A percentile compares a stretch with the other conserved stretches of the same genome.
phyloP scores from a whole-genome alignment of 2,329 filamentous ascomycete genomes.

The Fusarium proliferatum region DNA sequence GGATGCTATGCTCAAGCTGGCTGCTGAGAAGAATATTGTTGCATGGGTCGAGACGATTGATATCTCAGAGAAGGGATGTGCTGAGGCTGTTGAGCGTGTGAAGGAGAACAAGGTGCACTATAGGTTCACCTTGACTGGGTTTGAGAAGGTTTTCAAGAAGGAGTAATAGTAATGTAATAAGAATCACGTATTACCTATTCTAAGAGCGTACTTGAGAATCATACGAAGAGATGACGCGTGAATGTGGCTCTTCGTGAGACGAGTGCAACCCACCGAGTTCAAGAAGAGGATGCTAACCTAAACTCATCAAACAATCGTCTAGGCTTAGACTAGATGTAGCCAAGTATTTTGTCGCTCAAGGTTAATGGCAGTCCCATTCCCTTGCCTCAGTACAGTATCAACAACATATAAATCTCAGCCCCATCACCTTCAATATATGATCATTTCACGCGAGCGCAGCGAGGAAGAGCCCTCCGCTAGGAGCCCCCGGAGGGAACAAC shows the following conservation, averaged over 20 bases:
- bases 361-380: rapidly evolving
- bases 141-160: constrained; percentile 70
- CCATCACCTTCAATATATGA: background rate
- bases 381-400: rapidly evolving
- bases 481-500: too few relatives aligned
- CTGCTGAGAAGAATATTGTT: constrained; percentile 64
- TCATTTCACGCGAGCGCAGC: background rate
- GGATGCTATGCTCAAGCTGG: constrained; percentile 66
- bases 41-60: constrained; percentile 71
- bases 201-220: rapidly evolving
- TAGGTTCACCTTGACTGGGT: constrained; percentile 76
- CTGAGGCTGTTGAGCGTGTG: constrained; percentile 75
- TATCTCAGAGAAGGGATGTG: constrained; percentile 74
- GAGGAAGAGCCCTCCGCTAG: too few relatives aligned
- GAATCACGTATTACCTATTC: background rate
- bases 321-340: rapidly evolving
- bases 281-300: too few relatives aligned
- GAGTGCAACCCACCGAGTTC: too few relatives aligned
- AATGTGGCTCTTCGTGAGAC: too few relatives aligned
- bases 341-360: background rate
- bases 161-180: background rate
- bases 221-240: rapidly evolving
- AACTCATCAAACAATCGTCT: background rate
- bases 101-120: constrained; percentile 78
- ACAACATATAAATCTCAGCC: background rate